phyloP scores from a whole-genome alignment of 2,329 filamentous ascomycete species.

The Hymenoscyphus albidus region DNA sequence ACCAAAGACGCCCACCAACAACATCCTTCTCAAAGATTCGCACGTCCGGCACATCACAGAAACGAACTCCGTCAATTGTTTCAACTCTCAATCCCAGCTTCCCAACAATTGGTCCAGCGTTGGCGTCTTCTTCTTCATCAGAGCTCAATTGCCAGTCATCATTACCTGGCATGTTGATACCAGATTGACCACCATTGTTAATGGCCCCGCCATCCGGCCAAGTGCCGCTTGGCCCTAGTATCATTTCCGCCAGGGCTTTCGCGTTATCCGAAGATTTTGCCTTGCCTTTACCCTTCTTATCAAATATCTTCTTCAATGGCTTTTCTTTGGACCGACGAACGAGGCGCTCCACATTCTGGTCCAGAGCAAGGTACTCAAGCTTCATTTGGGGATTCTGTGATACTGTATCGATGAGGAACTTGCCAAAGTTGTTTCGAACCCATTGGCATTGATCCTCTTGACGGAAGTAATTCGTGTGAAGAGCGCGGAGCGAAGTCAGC shows the following conservation, averaged over 20 bases:
- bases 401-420: conserved; percentile 57
- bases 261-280: background rate
- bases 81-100: conserved; percentile 36
- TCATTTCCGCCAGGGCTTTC: conserved; percentile 10
- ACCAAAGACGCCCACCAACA: conserved; percentile 38
- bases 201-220: conserved; percentile 11
- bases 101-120: conserved; percentile 22
- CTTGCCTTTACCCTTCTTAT: conserved; percentile 29
- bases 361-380: conserved; percentile 56
- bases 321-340: conserved; percentile 34
- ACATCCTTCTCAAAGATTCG: conserved; percentile 58
- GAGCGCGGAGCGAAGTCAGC: conserved; percentile 47
- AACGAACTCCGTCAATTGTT: conserved; percentile 39
- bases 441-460: conserved; percentile 53
- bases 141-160: conserved; percentile 29
- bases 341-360: conserved; percentile 47
- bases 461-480: conserved; percentile 53
- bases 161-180: background rate
- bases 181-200: background rate
- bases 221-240: conserved; percentile 8
- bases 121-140: conserved; percentile 36
- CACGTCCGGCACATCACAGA: conserved; percentile 46
- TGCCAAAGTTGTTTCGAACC: conserved; percentile 53
- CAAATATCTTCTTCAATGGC: conserved; percentile 21
- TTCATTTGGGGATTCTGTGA: conserved; percentile 52